These are phyloP conservation scores for Tetrahymena elliotti DNA, from an alignment of 73 alveolate species.

Conservation along the genomic window DNA sequence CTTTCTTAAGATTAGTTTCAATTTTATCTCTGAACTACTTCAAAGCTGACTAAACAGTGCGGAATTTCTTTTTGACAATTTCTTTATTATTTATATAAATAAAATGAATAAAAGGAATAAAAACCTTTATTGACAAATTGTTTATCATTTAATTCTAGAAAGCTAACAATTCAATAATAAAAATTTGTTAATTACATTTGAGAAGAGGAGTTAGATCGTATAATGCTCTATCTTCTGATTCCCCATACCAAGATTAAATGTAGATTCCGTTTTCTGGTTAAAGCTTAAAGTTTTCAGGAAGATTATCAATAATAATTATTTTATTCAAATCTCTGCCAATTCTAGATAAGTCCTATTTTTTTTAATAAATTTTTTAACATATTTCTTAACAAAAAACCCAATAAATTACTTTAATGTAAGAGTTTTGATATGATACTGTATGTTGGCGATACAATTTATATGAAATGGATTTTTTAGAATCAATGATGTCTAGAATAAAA, in stretches of 20 bases:
- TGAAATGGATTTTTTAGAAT: conserved; percentile 62
- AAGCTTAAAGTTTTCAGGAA: conserved; percentile 77
- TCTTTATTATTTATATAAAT: neutral
- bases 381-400: neutral
- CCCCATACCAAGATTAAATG: conserved; percentile 92
- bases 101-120: neutral
- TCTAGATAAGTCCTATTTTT: conserved; percentile 55
- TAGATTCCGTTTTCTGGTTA: conserved; percentile 94
- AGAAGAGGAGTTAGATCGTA: conserved; percentile 29
- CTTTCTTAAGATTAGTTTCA: conserved; percentile 20
- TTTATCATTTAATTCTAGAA: too few relatives aligned
- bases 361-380: neutral
- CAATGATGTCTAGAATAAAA: conserved; percentile 87
- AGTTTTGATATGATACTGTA: conserved; percentile 54
- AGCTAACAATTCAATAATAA: too few relatives aligned
- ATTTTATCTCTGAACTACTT: conserved; percentile 43
- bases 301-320: conserved; percentile 87
- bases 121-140: too few relatives aligned
- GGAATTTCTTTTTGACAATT: conserved; percentile 33
- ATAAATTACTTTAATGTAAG: conserved; percentile 34
- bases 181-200: conserved; percentile 7
- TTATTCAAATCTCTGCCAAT: conserved; percentile 78
- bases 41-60: conserved; percentile 38
- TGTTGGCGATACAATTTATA: conserved; percentile 85
- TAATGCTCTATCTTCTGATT: conserved; percentile 44